Evolutionary conservation across 2,329 filamentous ascomycete genomes (phyloP).

Genomic region (Xylariaceae sp.): DNA sequence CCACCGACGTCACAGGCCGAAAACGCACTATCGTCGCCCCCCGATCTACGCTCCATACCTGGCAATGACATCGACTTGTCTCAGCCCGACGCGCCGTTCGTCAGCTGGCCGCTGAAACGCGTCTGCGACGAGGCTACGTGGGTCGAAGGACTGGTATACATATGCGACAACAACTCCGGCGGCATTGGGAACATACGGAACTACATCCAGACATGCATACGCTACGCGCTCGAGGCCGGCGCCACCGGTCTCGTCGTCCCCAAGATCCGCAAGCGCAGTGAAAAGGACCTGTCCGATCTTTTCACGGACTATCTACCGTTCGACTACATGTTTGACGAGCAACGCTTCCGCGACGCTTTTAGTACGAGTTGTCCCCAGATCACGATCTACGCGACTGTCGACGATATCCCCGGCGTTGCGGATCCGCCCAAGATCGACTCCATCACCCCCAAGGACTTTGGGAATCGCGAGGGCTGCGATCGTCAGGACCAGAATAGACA

Average conservation of each 20-base stretch:
- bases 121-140: conserved; percentile 40
- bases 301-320: conserved; percentile 39
- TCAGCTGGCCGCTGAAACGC: conserved; percentile 42
- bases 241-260: conserved; percentile 43
- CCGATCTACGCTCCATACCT: conserved; percentile 9
- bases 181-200: conserved; percentile 48
- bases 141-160: conserved; percentile 40
- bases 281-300: conserved; percentile 38
- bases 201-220: conserved; percentile 46
- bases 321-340: conserved; percentile 44
- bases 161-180: conserved; percentile 48
- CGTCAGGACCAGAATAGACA: conserved; percentile 38
- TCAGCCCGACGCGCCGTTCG: conserved; percentile 37
- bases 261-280: conserved; percentile 40
- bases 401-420: conserved; percentile 36
- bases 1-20: neutral
- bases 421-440: conserved; percentile 34
- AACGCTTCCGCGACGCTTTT: conserved; percentile 39
- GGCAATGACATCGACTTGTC: conserved; percentile 34
- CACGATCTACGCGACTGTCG: conserved; percentile 36
- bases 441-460: conserved; percentile 40
- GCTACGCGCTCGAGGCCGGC: conserved; percentile 45
- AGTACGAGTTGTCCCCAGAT: conserved; percentile 39
- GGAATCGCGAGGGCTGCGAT: conserved; percentile 37
- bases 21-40: neutral